phyloP scores from a whole-genome alignment of 106 monocot species.

The Allium cepa region DNA sequence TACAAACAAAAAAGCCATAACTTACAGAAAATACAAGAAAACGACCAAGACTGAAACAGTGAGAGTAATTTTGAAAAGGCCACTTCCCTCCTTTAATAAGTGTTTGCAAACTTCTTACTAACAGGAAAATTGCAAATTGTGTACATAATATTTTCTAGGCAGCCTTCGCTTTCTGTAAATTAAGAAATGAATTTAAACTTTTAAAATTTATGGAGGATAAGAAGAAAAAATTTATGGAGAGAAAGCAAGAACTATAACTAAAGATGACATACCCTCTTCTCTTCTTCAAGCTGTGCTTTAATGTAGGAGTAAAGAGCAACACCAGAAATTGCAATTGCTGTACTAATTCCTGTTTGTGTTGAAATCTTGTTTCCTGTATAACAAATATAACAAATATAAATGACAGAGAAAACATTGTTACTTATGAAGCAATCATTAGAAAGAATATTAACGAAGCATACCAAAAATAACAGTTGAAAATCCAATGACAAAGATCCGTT shows the following conservation, averaged over 20 bases:
- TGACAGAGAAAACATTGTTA: background rate
- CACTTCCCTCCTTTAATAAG: too few species aligned
- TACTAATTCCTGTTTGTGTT: conserved; percentile 91
- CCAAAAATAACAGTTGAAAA: conserved; percentile 92
- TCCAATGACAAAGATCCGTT: conserved; percentile 95
- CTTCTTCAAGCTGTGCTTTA: conserved; percentile 93
- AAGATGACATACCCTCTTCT: conserved; percentile 68
- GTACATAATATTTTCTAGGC: background rate
- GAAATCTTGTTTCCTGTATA: conserved; percentile 83
- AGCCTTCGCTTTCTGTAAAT: conserved; percentile 24
- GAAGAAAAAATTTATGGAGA: too few species aligned
- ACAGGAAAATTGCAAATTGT: too few species aligned
- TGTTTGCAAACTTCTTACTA: too few species aligned
- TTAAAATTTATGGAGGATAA: background rate
- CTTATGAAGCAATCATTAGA: too few species aligned
- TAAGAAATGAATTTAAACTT: background rate
- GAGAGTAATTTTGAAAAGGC: too few species aligned
- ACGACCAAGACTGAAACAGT: too few species aligned
- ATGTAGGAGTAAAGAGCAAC: conserved; percentile 95
- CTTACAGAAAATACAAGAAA: too few species aligned
- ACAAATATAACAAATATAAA: background rate
- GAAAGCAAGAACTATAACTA: background rate
- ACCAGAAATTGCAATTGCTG: conserved; percentile 78
- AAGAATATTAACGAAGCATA: conserved; percentile 10
- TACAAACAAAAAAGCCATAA: too few species aligned